phyloP scores from a whole-genome alignment of 2,329 filamentous ascomycete species.

The Scedosporium boydii region DNA sequence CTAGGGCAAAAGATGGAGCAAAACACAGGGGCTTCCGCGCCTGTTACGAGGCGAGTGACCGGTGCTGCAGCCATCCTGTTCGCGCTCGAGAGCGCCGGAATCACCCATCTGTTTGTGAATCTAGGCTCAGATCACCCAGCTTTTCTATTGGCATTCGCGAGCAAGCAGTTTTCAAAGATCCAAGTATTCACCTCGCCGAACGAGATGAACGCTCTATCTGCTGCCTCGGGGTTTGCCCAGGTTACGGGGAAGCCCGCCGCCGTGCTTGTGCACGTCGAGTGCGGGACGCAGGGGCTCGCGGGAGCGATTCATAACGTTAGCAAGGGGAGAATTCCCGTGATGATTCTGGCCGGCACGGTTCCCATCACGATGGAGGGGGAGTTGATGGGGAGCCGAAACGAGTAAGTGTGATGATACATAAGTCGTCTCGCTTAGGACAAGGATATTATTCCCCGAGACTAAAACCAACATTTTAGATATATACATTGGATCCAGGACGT shows the following conservation, averaged over 20 bases:
- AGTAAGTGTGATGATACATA: conserved; percentile 13
- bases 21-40: not conserved
- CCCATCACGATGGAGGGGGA: conserved; percentile 34
- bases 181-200: conserved; percentile 20
- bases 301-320: conserved; percentile 19
- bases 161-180: conserved; percentile 14
- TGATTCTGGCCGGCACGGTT: conserved; percentile 33
- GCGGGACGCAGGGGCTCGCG: conserved; percentile 16
- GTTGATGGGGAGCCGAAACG: conserved; percentile 27
- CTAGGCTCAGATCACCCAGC: conserved; percentile 37
- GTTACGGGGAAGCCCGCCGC: conserved; percentile 17
- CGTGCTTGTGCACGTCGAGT: conserved; percentile 20
- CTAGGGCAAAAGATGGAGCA: not conserved
- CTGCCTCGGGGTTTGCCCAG: conserved; percentile 15
- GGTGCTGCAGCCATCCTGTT: conserved; percentile 42
- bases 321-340: conserved; percentile 19
- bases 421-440: not conserved
- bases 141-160: conserved; percentile 18
- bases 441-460: too few relatives aligned
- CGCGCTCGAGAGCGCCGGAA: conserved; percentile 49
- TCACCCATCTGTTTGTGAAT: conserved; percentile 42
- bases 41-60: not conserved
- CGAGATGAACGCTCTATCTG: conserved; percentile 18
- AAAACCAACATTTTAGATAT: conserved; percentile 12
- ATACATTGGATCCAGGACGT: conserved; percentile 35